Evolutionary conservation across 176 grass and related monocot species (phyloP), one percentile per base, ranked within the genome.

Genomic region (Canna indica): DNA sequence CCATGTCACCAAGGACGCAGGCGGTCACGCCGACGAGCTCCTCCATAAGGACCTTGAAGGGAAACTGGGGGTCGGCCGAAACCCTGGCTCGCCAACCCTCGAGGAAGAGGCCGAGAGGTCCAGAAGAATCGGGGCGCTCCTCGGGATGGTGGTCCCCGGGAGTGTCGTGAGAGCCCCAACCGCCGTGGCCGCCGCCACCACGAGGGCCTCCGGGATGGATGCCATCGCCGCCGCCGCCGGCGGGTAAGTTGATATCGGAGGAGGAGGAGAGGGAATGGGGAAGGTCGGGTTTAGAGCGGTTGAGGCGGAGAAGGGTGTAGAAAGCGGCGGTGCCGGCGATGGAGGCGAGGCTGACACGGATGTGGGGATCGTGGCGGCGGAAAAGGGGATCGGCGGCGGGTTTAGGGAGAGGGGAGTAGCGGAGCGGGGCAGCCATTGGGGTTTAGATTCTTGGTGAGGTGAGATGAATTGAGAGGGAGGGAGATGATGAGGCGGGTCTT

Each of bases 11-110:
- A 12, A 71, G 69, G 20, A 71, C 69, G 30, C 69, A 71, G 46
- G 69, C 69, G 42, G 29, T 71, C 30, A 71, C 69, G 28, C 69
- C 69, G 3, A 71, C 69, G 46, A 71, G 46, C 47, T 71, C 69
- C 47, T 71, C 69, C 69, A 71, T 71, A 17, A 71, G 69, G 17
- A 71, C 69, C 69, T 71, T 71, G 69, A 71, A 71, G 2, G 69
- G 69, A 32, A 71, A 71, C 69, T 71, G 47, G 28, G 69, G 30
- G 2, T 71, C 69, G 28, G 69, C 47, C 17, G 69, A 53, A 36
- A 71, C 69, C 69, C 69, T 71, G 20, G 69, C 18, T 24, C 47
- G 45, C 69, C 69, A 71, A 20, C 69, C 69, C 28, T 54, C 46
- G 29, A 71, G 69, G 26, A 71, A 35, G 31, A 71, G 17, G 20